Evolutionary conservation across 1,284 basidiomycete genomes (phyloP).

Genomic region (Athelia psychrophila): DNA sequence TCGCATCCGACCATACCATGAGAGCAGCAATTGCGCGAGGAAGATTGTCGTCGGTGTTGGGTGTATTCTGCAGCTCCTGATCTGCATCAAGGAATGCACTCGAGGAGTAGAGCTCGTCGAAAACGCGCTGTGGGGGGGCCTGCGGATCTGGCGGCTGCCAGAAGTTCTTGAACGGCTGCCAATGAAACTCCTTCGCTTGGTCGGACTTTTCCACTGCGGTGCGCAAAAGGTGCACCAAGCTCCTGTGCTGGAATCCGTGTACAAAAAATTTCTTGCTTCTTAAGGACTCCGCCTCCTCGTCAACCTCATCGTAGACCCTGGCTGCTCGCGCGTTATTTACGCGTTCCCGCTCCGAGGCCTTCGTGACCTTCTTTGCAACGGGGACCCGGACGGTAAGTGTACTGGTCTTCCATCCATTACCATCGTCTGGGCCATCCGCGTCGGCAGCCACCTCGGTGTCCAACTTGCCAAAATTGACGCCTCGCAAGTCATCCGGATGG

Average conservation of each 20-base stretch:
- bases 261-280: neutral
- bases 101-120: slow-evolving; percentile 16
- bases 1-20: slow-evolving; percentile 27
- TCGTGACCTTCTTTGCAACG: slow-evolving; percentile 11
- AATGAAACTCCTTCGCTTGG: slow-evolving; percentile 9
- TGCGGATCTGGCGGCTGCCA: slow-evolving; percentile 11
- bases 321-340: neutral
- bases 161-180: slow-evolving; percentile 15
- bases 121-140: slow-evolving; percentile 10
- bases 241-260: slow-evolving; percentile 5
- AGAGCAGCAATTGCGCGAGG: slow-evolving; percentile 18
- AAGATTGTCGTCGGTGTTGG: slow-evolving; percentile 14
- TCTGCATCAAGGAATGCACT: slow-evolving; percentile 18
- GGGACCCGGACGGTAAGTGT: slow-evolving; percentile 19
- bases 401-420: neutral
- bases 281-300: neutral
- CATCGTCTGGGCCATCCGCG: neutral
- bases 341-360: slow-evolving; percentile 6
- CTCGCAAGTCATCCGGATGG: neutral
- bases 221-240: slow-evolving; percentile 8
- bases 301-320: neutral
- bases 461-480: neutral
- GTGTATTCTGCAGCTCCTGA: slow-evolving; percentile 14
- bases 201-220: slow-evolving; percentile 4
- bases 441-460: neutral